Evolutionary conservation across 1,284 basidiomycete species (phyloP).

Genomic region (Sporisorium graminicola): DNA sequence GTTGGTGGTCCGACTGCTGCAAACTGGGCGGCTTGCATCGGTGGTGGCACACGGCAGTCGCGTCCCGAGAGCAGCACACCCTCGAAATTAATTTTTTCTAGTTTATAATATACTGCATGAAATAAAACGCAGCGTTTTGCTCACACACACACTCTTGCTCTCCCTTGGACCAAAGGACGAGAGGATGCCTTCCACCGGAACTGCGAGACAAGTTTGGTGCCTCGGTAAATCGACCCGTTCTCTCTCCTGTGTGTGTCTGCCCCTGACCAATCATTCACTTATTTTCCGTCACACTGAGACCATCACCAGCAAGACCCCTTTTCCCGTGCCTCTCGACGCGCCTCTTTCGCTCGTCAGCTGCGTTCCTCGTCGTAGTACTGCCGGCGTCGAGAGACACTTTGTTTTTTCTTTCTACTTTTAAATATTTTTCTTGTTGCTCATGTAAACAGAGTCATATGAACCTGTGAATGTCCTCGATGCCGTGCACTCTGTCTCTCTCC

Average conservation of each 20-base stretch:
- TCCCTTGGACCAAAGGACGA: too few species aligned
- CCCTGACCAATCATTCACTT: conserved; percentile 3
- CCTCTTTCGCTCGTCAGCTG: too few species aligned
- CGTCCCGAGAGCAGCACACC: neutral
- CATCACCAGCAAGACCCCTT: neutral
- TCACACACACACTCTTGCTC: too few species aligned
- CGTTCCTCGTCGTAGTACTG: neutral
- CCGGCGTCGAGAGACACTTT: neutral
- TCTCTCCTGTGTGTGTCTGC: neutral
- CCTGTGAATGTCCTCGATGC: too few species aligned
- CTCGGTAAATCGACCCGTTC: neutral
- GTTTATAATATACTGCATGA: too few species aligned
- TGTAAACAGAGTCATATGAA: too few species aligned
- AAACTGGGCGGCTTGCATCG: neutral
- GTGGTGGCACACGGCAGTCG: neutral
- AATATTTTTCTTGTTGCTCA: too few species aligned
- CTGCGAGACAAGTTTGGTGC: conserved; percentile 15
- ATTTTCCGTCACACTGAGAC: neutral
- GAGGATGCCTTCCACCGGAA: conserved; percentile 28
- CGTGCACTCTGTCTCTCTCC: neutral
- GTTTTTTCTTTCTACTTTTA: neutral
- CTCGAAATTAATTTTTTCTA: neutral
- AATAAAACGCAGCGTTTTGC: too few species aligned
- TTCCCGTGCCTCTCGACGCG: neutral
- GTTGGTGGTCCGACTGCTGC: neutral